Percentiles rank a stretch among this genome's conserved stretches.
Evolutionary conservation across 495 filamentous ascomycete species (phyloP).

Genomic region (Zalerion maritima): DNA sequence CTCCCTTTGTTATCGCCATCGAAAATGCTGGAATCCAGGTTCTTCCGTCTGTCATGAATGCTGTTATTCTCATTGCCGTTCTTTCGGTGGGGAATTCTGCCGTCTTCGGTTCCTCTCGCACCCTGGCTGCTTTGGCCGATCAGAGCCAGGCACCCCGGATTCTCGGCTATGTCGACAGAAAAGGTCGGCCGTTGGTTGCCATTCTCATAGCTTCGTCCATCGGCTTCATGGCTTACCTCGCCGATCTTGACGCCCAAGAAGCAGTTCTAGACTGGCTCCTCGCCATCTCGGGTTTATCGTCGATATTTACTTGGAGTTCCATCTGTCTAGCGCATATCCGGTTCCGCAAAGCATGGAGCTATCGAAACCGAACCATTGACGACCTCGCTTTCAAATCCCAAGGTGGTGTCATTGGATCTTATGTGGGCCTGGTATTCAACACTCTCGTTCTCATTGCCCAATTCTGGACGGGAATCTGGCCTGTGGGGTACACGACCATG

Average conservation of each 20-base stretch:
- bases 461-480: slow-evolving; percentile 84
- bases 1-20: slow-evolving; percentile 85
- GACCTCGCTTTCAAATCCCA: slow-evolving; percentile 74
- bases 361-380: slow-evolving; percentile 51
- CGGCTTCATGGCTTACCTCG: slow-evolving; percentile 68
- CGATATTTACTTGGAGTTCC: slow-evolving; percentile 86
- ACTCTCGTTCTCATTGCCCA: slow-evolving; percentile 72
- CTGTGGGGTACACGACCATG: slow-evolving; percentile 41
- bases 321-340: slow-evolving; percentile 85
- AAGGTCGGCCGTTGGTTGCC: slow-evolving; percentile 63
- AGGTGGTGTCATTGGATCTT: slow-evolving; percentile 68
- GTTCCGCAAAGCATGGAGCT: slow-evolving; percentile 67
- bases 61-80: slow-evolving; percentile 77
- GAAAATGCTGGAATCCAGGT: slow-evolving; percentile 60
- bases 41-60: slow-evolving; percentile 76
- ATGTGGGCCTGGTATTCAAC: slow-evolving; percentile 70
- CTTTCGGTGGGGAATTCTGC: slow-evolving; percentile 78
- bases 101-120: slow-evolving; percentile 76
- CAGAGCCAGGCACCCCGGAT: slow-evolving; percentile 67
- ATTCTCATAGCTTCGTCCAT: slow-evolving; percentile 53
- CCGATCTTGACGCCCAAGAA: slow-evolving; percentile 46
- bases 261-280: slow-evolving; percentile 77
- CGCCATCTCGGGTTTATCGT: slow-evolving; percentile 73
- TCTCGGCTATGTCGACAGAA: slow-evolving; percentile 69
- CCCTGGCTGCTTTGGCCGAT: slow-evolving; percentile 73